Evolutionary conservation across 495 filamentous ascomycete genomes (phyloP).

Genomic region (Tuber microsphaerosporum): DNA sequence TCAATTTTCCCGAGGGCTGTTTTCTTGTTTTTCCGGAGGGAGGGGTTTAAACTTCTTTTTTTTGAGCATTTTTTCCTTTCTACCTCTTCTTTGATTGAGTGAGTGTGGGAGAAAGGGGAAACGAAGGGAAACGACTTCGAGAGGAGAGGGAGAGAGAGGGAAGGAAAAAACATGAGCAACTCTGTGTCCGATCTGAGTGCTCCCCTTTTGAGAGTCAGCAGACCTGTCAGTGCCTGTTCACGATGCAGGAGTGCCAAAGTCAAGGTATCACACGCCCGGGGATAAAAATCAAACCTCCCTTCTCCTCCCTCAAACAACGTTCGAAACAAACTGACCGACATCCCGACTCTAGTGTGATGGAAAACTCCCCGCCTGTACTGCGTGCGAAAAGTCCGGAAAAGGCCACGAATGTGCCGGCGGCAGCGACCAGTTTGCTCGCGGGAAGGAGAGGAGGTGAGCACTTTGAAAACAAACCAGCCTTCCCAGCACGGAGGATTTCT

Average conservation of each 20-base stretch:
- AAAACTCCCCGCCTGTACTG: constrained; percentile 85
- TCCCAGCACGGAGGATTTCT: constrained; percentile 12
- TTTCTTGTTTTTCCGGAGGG: background rate
- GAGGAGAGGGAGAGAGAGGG: background rate
- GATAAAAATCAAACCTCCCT: background rate
- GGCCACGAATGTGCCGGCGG: constrained; percentile 80
- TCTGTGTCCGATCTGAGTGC: constrained; percentile 48
- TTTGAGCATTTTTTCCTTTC: background rate
- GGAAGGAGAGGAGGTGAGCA: constrained; percentile 72
- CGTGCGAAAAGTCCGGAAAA: constrained; percentile 78
- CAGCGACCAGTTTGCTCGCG: constrained; percentile 86
- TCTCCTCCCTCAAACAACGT: background rate
- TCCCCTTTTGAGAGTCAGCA: constrained; percentile 77
- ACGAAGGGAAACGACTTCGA: background rate
- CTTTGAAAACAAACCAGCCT: constrained; percentile 5
- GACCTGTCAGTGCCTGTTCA: constrained; percentile 86
- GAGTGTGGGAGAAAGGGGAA: background rate
- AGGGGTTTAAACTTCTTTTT: background rate
- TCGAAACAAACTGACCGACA: constrained; percentile 9
- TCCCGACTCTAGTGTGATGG: constrained; percentile 63
- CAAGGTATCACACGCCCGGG: constrained; percentile 45
- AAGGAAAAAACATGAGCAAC: background rate
- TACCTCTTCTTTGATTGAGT: background rate
- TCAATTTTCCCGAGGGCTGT: background rate
- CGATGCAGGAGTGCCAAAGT: constrained; percentile 89